phyloP scores from a whole-genome alignment of 1,139 yeast species.

The Yamadazyma jaroonii region DNA sequence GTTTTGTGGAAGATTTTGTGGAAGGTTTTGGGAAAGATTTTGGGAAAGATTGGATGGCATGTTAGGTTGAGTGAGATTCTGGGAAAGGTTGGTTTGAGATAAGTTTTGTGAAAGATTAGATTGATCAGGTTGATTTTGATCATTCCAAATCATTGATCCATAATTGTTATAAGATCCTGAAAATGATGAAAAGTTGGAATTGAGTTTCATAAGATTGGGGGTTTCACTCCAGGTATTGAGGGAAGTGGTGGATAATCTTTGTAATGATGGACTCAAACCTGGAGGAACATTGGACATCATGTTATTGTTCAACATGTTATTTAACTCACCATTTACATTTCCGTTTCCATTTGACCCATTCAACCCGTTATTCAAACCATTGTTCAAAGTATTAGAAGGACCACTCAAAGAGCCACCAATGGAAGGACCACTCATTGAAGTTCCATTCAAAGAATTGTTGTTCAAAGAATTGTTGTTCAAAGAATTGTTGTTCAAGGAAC shows the following conservation, averaged over 20 bases:
- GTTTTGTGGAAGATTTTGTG: no score
- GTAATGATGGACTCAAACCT: conserved; percentile 6
- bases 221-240: conserved; percentile 2
- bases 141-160: conserved; percentile 6
- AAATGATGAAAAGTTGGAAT: conserved; percentile 5
- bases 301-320: neutral
- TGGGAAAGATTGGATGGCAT: no score
- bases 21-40: neutral
- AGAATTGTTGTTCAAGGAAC: no score
- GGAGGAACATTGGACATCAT: conserved; percentile 13
- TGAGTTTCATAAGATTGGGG: conserved; percentile 5
- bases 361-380: conserved; percentile 2
- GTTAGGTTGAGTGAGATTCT: no score
- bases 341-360: neutral
- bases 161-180: conserved; percentile 1
- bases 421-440: no score
- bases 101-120: neutral
- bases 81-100: neutral
- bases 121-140: conserved; percentile 1
- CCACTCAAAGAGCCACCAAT: no score
- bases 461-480: no score
- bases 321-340: neutral
- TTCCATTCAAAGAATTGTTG: no score
- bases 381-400: neutral
- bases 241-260: conserved; percentile 4